Percentiles rank a stretch among this genome's conserved stretches.
Conservation (phyloP, 116 monocot genomes). For the Trichopus zeylanicus region DNA sequence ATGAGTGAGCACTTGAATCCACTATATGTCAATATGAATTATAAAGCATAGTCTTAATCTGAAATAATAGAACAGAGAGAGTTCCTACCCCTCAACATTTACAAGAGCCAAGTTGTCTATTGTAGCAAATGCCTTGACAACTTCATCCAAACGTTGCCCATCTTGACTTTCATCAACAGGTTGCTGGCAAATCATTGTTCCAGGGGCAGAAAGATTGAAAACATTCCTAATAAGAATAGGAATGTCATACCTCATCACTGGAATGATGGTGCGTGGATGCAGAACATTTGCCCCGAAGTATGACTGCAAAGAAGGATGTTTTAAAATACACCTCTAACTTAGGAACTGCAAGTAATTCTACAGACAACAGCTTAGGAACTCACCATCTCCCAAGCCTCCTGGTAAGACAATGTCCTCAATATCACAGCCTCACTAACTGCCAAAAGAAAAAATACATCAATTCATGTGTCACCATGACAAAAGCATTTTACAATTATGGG, state of each 20-base stretch:
- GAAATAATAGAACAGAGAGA: too few species aligned
- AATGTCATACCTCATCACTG: slow-evolving; percentile 84
- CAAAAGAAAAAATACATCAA: slow-evolving; percentile 6
- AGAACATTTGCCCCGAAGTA: slow-evolving; percentile 99
- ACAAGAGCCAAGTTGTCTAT: slow-evolving; percentile 91
- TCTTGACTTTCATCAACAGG: slow-evolving; percentile 48
- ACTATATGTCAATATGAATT: too few species aligned
- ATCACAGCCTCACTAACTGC: slow-evolving; percentile 97
- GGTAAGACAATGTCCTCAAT: slow-evolving; percentile 79
- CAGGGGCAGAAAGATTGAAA: slow-evolving; percentile 80
- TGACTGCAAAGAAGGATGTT: slow-evolving; percentile 49
- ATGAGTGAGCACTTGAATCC: too few species aligned
- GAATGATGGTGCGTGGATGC: slow-evolving; percentile 97
- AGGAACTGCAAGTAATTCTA: not conserved
- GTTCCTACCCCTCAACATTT: slow-evolving; percentile 88
- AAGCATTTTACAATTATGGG: too few species aligned
- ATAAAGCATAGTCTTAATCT: too few species aligned
- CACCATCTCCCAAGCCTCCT: slow-evolving; percentile 99
- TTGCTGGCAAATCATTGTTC: slow-evolving; percentile 78
- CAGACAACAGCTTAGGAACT: slow-evolving; percentile 26
- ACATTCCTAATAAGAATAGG: slow-evolving; percentile 88
- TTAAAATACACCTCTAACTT: slow-evolving; percentile 1
- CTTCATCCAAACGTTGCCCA: slow-evolving; percentile 25
- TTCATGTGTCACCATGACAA: too few species aligned
- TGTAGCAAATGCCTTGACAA: slow-evolving; percentile 92